Evolutionary conservation across 1,284 basidiomycete genomes (phyloP).

Genomic region (Rhodotorula sp.): DNA sequence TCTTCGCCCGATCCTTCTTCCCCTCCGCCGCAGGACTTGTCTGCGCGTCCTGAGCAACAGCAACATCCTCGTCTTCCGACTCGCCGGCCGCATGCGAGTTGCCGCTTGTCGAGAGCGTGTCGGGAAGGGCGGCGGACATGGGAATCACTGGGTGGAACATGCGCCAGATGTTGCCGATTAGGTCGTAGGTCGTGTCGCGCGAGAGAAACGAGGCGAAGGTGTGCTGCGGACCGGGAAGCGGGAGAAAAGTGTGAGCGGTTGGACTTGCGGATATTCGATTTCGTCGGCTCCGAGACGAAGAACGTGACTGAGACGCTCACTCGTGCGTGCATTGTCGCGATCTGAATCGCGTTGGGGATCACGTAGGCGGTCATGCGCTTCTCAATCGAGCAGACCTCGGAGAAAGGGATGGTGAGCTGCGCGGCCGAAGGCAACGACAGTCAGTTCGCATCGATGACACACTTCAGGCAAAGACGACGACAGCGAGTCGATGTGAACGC

Average conservation of each 20-base stretch:
- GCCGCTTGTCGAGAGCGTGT: constrained; percentile 18
- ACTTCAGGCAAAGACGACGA: too few relatives aligned
- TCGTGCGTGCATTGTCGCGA: constrained; percentile 69
- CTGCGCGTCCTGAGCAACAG: not conserved
- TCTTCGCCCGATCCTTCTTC: constrained; percentile 36
- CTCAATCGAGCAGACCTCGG: constrained; percentile 84
- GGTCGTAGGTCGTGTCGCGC: constrained; percentile 92
- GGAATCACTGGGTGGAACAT: constrained; percentile 76
- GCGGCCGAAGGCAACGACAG: too few relatives aligned
- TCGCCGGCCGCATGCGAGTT: constrained; percentile 10
- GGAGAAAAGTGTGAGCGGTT: not conserved
- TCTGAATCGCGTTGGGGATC: constrained; percentile 94
- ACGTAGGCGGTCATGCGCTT: constrained; percentile 99
- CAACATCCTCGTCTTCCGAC: constrained; percentile 35
- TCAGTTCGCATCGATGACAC: too few relatives aligned
- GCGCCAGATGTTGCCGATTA: constrained; percentile 94
- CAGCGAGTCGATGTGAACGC: constrained; percentile 4
- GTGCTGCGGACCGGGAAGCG: constrained; percentile 59
- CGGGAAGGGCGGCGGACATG: constrained; percentile 48
- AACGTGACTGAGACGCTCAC: constrained; percentile 43
- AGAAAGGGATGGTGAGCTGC: constrained; percentile 85
- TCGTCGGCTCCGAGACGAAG: too few relatives aligned
- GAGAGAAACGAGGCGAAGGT: constrained; percentile 95
- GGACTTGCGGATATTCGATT: too few relatives aligned
- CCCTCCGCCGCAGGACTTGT: not conserved